Evolutionary conservation across 768 basidiomycete species (phyloP).

Genomic region (Phanerodontia chrysosporium): DNA sequence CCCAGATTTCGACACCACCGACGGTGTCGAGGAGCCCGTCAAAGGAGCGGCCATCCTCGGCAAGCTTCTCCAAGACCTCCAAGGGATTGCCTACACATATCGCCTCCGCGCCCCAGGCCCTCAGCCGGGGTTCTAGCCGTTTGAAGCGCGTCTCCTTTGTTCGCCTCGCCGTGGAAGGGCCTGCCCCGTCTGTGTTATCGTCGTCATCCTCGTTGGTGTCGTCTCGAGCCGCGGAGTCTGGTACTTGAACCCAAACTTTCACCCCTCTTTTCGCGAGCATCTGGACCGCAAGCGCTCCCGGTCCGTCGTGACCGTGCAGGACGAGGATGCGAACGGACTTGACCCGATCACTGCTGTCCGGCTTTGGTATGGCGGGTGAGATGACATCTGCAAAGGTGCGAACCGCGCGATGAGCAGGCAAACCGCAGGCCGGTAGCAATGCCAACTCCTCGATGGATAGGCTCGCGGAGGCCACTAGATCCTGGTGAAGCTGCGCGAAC

Average conservation of each 20-base stretch:
- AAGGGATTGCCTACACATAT: slow-evolving; percentile 62
- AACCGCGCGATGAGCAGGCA: slow-evolving; percentile 80
- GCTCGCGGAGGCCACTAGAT: slow-evolving; percentile 15
- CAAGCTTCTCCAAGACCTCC: slow-evolving; percentile 48
- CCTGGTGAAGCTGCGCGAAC: slow-evolving; percentile 15
- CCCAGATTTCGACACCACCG: slow-evolving; percentile 78
- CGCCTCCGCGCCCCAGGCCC: slow-evolving; percentile 72
- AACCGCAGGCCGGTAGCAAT: slow-evolving; percentile 71
- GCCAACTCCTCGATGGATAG: slow-evolving; percentile 71
- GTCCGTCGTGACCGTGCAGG: slow-evolving; percentile 68
- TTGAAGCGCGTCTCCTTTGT: slow-evolving; percentile 17
- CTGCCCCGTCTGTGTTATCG: slow-evolving; percentile 1
- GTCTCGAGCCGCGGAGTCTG: slow-evolving; percentile 32
- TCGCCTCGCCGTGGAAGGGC: not conserved
- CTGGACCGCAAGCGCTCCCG: slow-evolving; percentile 74
- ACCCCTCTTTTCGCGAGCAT: slow-evolving; percentile 70
- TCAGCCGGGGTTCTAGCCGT: slow-evolving; percentile 42
- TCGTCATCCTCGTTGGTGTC: slow-evolving; percentile 6
- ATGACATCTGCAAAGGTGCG: slow-evolving; percentile 58
- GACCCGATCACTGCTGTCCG: slow-evolving; percentile 20
- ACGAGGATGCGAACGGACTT: slow-evolving; percentile 48
- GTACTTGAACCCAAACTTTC: slow-evolving; percentile 70
- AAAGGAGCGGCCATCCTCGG: slow-evolving; percentile 54
- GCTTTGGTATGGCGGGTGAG: slow-evolving; percentile 8
- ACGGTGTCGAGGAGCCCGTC: slow-evolving; percentile 83